phyloP scores from a whole-genome alignment of 257 asterid species.

The Primulina huaijiensis region DNA sequence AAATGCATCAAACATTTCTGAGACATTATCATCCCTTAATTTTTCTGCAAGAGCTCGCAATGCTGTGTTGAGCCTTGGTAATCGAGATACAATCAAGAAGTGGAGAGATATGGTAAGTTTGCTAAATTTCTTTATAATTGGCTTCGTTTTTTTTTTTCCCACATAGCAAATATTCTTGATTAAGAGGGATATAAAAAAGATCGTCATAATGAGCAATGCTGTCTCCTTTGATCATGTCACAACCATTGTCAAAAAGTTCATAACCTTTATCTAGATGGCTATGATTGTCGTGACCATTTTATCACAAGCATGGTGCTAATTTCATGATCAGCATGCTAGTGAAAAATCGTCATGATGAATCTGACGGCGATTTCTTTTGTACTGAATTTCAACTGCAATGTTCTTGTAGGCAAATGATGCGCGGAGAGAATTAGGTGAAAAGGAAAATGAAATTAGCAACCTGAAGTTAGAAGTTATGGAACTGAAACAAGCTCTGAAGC shows the following conservation, averaged over 20 bases:
- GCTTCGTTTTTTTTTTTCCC: conserved; percentile 17
- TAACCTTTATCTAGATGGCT: conserved; percentile 18
- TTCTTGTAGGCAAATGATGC: conserved; percentile 86
- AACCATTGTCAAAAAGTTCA: conserved; percentile 9
- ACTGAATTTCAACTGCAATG: conserved; percentile 26
- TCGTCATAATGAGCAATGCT: conserved; percentile 17
- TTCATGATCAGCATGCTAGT: conserved; percentile 20
- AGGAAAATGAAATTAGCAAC: conserved; percentile 70
- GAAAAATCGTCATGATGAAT: conserved; percentile 16
- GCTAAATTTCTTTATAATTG: conserved; percentile 19
- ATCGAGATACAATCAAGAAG: conserved; percentile 87
- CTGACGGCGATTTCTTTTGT: conserved; percentile 13
- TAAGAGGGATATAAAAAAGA: conserved; percentile 11
- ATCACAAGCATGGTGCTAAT: conserved; percentile 18
- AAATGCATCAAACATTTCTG: conserved; percentile 59
- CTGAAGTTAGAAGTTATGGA: conserved; percentile 66
- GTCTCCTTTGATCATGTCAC: conserved; percentile 9
- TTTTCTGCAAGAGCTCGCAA: conserved; percentile 92
- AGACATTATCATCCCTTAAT: conserved; percentile 86
- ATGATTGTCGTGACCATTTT: conserved; percentile 13
- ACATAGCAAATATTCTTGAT: conserved; percentile 1
- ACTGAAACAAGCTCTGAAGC: conserved; percentile 63
- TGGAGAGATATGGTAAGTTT: conserved; percentile 95
- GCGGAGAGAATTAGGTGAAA: conserved; percentile 83
- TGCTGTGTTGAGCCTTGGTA: conserved; percentile 82